Evolutionary conservation across 306 rosid species (phyloP), one percentile per base, ranked within the genome.

Genomic region (Morella rubra): DNA sequence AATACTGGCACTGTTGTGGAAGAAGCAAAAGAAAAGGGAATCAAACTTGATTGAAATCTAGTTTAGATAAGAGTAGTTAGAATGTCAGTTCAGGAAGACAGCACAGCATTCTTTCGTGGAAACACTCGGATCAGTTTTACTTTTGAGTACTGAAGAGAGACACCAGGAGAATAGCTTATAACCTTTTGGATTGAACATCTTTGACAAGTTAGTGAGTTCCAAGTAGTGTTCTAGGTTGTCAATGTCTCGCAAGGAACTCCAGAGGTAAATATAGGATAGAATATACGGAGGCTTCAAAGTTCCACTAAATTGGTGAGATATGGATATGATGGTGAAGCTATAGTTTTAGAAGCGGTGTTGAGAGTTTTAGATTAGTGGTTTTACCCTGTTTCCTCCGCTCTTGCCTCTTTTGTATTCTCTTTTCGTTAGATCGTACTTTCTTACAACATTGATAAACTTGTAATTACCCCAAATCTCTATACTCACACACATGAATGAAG

Each of bases 21-120:
- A 81, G 94, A 84, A 73, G 96, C 91, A 54, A 89, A 86, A 74
- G 87, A 87, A 84, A 89, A 80, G 84, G 98, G 98, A 56, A 78
- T 94, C 49, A 51, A 86, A 74, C 87, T 89, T 77, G 76, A 70
- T 75, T 76, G 24, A 80, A n/a, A 27, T 44, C 8, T 5, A 60
- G 37, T 73, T 71, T 69, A 60, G 70, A 67, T 72, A 73, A 64
- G 72, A 44, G 44, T 77, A 65, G 73, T 77, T 50, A 44, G 73
- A 69, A 49, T 42, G 69, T 44, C 59, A 37, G 79, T 45, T 74
- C 73, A 77, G 69, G 81, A 58, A 81, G 84, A 77, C 76, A 27
- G 79, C 70, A 77, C 76, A 27, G 79, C 72, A 61, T 75, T 58
- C 70, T 27, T 72, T 62, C 45, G 5, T 46, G 74, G 69, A 46